These are phyloP conservation scores for Trichoderma gracile DNA, from an alignment of 2,329 filamentous ascomycete species.

Conservation along the genomic window DNA sequence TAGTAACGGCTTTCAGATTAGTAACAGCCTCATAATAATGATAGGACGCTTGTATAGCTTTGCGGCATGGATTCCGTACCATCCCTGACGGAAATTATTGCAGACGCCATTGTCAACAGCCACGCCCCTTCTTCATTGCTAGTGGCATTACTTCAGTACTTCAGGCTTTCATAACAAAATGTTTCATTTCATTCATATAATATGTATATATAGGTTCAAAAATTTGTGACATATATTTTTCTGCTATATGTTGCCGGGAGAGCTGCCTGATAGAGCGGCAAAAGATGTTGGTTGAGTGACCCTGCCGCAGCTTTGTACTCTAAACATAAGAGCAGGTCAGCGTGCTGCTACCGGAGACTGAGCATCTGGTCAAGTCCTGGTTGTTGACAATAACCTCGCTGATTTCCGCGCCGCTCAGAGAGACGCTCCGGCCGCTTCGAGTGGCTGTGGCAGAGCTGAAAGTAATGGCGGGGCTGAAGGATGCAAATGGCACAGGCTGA, in stretches of 20 bases:
- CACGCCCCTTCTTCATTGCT: too few relatives aligned
- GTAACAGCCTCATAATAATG: too few relatives aligned
- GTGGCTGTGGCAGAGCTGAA: conserved; percentile 13
- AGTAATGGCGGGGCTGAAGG: conserved; percentile 16
- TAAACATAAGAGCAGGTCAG: conserved; percentile 17
- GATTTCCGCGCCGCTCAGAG: conserved; percentile 6
- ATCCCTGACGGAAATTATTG: too few relatives aligned
- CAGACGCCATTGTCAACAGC: too few relatives aligned
- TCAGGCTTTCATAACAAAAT: background rate
- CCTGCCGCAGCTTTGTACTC: background rate
- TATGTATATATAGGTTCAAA: background rate
- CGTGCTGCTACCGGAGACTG: conserved; percentile 9
- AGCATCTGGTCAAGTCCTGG: conserved; percentile 14
- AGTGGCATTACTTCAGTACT: too few relatives aligned
- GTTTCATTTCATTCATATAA: background rate
- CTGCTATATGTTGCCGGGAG: background rate
- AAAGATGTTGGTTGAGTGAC: too few relatives aligned
- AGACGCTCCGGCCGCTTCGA: background rate
- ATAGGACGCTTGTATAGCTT: too few relatives aligned
- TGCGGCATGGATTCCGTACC: too few relatives aligned
- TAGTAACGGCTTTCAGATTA: too few relatives aligned
- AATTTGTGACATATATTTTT: background rate
- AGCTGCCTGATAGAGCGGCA: background rate
- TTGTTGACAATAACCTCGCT: conserved; percentile 18
- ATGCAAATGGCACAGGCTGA: conserved; percentile 12